A percentile compares a stretch with the other conserved stretches of the same genome.
Conservation (phyloP, 2,329 filamentous ascomycete species). For the Tolypocladium sp. region DNA sequence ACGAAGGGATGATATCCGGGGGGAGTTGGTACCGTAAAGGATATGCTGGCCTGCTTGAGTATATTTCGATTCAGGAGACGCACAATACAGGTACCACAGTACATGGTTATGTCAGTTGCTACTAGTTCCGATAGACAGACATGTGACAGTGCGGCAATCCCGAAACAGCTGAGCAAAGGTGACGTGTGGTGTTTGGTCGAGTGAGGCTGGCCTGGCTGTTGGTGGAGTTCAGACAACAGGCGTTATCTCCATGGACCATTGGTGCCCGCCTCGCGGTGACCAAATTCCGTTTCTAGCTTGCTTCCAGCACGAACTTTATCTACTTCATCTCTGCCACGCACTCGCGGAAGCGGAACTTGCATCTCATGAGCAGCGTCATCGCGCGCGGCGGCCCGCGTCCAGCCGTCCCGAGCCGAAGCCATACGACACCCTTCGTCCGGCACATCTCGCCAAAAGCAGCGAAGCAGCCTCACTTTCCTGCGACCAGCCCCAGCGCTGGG, state of each 20-base stretch:
- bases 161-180: not conserved
- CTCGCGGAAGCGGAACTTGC: not conserved
- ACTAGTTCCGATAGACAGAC: not conserved
- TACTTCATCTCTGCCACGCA: not conserved
- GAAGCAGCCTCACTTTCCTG: not conserved
- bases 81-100: not conserved
- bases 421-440: slow-evolving; percentile 1
- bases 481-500: not conserved
- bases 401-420: slow-evolving; percentile 15
- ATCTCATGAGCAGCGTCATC: not conserved
- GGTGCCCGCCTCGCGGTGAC: not conserved
- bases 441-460: not conserved
- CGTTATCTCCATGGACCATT: not conserved
- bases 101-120: not conserved
- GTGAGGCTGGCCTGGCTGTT: not conserved
- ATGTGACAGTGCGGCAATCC: not conserved
- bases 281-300: not conserved
- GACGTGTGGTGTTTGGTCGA: not conserved
- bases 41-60: not conserved
- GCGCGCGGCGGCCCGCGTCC: slow-evolving; percentile 5
- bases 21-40: not conserved
- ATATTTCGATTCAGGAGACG: not conserved
- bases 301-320: not conserved
- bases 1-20: slow-evolving; percentile 1
- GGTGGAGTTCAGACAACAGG: not conserved